Percentiles rank a stretch among this genome's conserved stretches.
Evolutionary conservation across 1,139 yeast species (phyloP).

Genomic region (Wickerhamomyces sp.): DNA sequence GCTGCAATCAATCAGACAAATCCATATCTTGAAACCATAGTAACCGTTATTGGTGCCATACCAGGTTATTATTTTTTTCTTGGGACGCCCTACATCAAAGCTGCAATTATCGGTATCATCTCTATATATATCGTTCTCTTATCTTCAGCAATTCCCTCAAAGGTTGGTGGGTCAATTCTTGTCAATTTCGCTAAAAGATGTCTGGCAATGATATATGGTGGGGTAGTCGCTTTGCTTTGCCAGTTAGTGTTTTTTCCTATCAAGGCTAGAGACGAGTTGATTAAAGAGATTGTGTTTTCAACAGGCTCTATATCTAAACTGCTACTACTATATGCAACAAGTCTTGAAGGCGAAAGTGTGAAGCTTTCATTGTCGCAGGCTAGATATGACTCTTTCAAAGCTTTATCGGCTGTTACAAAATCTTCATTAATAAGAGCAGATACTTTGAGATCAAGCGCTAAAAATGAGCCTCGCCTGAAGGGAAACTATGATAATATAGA

Average conservation of each 20-base stretch:
- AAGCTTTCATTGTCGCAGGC: conserved; percentile 24
- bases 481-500: conserved; percentile 39
- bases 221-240: conserved; percentile 40
- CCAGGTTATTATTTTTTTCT: conserved; percentile 41
- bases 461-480: conserved; percentile 44
- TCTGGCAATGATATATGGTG: conserved; percentile 46
- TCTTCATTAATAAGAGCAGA: conserved; percentile 37
- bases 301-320: conserved; percentile 36
- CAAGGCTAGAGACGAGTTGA: conserved; percentile 41
- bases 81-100: conserved; percentile 44
- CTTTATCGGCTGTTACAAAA: conserved; percentile 32
- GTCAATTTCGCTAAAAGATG: conserved; percentile 45
- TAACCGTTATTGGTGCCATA: conserved; percentile 38
- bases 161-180: conserved; percentile 36
- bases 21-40: conserved; percentile 38
- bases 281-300: conserved; percentile 35
- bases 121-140: conserved; percentile 41
- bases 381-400: conserved; percentile 27
- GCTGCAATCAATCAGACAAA: conserved; percentile 36
- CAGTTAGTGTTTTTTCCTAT: conserved; percentile 42
- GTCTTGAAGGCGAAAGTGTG: conserved; percentile 33
- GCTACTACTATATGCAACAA: conserved; percentile 35
- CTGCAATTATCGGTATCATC: conserved; percentile 44
- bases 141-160: conserved; percentile 36
- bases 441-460: conserved; percentile 36